Base-by-base conservation (phyloP, 1,139 yeast species). In the Candida labiduridarum region DNA sequence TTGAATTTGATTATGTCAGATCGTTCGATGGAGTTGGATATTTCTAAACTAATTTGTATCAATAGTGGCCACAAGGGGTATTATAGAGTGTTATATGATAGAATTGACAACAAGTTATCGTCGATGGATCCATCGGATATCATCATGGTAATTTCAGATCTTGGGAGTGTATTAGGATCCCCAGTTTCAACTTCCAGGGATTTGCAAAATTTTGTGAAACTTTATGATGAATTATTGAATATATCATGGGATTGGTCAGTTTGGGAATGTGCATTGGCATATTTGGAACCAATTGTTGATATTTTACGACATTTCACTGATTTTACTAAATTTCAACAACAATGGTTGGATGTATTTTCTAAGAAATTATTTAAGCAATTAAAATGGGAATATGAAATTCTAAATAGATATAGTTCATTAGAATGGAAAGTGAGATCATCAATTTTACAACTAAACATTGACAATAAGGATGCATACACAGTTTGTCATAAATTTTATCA, bases 51-150 rank as follows among this genome's bases (percentile, higher is more conserved):
- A 18, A 44, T 69, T 16, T 49, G 55, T 29, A 56, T 79, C 18
- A 85, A 85, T 57, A 64, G 76, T 19, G 73, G 76, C 51, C 68
- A 76, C 50, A 69, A 75, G 18, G 85, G 84, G 2, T 70, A 75
- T 54, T 82, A 75, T 58, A 69, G 78, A 51, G 72, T 63, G 0
- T 51, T 61, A 8, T 71, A 69, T 52, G 59, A 62, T 11, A 10
- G 25, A 2, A 49, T 63, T 46, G 60, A 66, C 1, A 59, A 60
- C 25, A 25, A 25, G 29, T 58, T 79, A 48, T 60, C 35, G 47
- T 59, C 3, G 62, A 65, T 42, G 52, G 68, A 61, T 7, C 46
- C 60, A 2, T 52, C 59, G 18, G 80, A 78, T 47, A 65, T 71
- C 41, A 57, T 71, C 29, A 64, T 70, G 22, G 54, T 77, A 8